Evolutionary conservation across 345 rosid genomes (phyloP).

Genomic region (Syzygium aqueum): DNA sequence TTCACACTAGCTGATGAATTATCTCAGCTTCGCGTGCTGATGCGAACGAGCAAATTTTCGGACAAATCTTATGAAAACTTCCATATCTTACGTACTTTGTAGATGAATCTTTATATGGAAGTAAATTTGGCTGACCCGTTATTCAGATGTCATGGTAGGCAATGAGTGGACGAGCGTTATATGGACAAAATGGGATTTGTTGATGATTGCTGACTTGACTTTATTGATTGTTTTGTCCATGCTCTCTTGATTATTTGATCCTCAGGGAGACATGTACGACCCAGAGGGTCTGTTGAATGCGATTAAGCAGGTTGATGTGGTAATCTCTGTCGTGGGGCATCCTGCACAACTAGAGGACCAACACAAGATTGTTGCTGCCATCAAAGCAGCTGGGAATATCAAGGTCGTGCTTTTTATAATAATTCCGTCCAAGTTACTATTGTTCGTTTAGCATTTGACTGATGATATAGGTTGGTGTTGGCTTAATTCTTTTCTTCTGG

Average conservation of each 20-base stretch:
- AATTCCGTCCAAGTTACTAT: background rate
- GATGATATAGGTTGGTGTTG: background rate
- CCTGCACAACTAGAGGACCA: background rate
- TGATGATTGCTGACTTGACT: background rate
- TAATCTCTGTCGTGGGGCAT: slow-evolving; percentile 1
- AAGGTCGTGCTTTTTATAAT: background rate
- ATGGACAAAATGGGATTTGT: background rate
- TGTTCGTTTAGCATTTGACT: background rate
- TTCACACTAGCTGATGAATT: too few relatives aligned
- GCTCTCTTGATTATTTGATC: background rate
- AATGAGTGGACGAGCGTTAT: background rate
- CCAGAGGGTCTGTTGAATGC: background rate
- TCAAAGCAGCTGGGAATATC: slow-evolving; percentile 1
- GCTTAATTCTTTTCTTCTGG: background rate
- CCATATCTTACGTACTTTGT: background rate
- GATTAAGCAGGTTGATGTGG: slow-evolving; percentile 1
- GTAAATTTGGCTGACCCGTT: background rate
- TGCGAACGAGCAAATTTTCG: too few relatives aligned
- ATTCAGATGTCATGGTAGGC: background rate
- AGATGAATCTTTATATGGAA: background rate
- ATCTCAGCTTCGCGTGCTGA: too few relatives aligned
- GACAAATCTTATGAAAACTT: too few relatives aligned
- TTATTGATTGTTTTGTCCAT: background rate
- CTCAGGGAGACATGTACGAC: slow-evolving; percentile 3
- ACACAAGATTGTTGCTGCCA: slow-evolving; percentile 2